Conservation (phyloP, 2,329 filamentous ascomycete genomes). For the Diaporthe helianthi region DNA sequence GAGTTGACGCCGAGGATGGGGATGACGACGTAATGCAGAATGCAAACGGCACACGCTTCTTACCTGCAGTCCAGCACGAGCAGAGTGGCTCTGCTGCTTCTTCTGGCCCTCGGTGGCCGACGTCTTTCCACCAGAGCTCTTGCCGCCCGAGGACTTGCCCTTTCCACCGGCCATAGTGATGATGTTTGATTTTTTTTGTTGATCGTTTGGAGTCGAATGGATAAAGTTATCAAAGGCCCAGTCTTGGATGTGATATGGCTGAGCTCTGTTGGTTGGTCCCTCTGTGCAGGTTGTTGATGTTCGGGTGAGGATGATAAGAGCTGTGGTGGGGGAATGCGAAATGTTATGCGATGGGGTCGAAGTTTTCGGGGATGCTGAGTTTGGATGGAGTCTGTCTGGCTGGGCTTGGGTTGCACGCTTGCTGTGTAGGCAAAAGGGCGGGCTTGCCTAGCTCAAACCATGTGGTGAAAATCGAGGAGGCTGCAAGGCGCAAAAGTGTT, state of each 20-base stretch:
- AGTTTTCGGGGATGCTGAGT: slow-evolving; percentile 25
- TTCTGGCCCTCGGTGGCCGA: slow-evolving; percentile 70
- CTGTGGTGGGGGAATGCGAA: slow-evolving; percentile 26
- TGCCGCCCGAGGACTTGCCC: slow-evolving; percentile 90
- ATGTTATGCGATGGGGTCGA: slow-evolving; percentile 29
- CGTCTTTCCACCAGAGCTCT: slow-evolving; percentile 82
- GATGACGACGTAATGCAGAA: background rate
- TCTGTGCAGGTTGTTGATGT: slow-evolving; percentile 1
- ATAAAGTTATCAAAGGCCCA: background rate
- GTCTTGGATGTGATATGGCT: background rate
- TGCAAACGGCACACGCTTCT: slow-evolving; percentile 37
- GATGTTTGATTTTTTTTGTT: slow-evolving; percentile 8
- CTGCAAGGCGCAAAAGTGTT: slow-evolving; percentile 12
- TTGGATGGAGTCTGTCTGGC: slow-evolving; percentile 6
- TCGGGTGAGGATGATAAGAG: slow-evolving; percentile 26
- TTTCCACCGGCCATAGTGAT: slow-evolving; percentile 80
- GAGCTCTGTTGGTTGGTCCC: background rate
- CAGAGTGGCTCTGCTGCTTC: slow-evolving; percentile 95
- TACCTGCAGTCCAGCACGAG: slow-evolving; percentile 94
- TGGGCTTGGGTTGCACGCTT: background rate
- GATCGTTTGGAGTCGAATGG: background rate
- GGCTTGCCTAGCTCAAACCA: background rate
- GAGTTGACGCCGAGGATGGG: background rate
- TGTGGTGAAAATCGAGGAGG: slow-evolving; percentile 29
- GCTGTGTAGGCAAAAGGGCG: background rate